Percentiles rank a stretch among this genome's conserved stretches.
Evolutionary conservation across 257 asterid genomes (phyloP).

Genomic region (Jasminum sambac): DNA sequence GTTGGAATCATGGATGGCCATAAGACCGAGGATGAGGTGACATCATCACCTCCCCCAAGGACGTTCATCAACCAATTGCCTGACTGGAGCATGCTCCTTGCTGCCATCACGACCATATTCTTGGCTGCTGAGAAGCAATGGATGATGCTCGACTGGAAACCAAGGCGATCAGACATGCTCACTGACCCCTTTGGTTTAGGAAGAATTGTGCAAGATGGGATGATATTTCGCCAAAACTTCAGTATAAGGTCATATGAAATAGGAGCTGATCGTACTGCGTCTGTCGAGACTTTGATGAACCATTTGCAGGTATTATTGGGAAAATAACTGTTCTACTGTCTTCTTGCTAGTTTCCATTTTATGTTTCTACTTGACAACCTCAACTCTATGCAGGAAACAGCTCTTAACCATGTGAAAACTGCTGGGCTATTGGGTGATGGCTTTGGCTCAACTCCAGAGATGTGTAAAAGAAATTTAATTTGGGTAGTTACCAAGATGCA

Average conservation of each 20-base stretch:
- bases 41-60: constrained; percentile 74
- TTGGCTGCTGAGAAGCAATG: constrained; percentile 99
- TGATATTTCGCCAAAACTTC: constrained; percentile 86
- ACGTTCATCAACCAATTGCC: constrained; percentile 91
- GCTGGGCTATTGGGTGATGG: constrained; percentile 92
- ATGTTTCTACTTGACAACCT: constrained; percentile 22
- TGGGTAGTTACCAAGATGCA: constrained; percentile 99
- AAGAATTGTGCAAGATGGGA: constrained; percentile 81
- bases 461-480: constrained; percentile 80
- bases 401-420: constrained; percentile 84
- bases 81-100: constrained; percentile 99
- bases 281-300: constrained; percentile 92
- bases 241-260: constrained; percentile 94
- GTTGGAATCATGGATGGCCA: constrained; percentile 72
- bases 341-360: constrained; percentile 5
- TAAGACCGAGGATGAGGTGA: constrained; percentile 59
- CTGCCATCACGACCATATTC: constrained; percentile 88
- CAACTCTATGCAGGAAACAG: constrained; percentile 76
- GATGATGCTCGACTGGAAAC: constrained; percentile 99
- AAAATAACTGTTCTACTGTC: constrained; percentile 2
- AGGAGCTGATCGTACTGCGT: constrained; percentile 97
- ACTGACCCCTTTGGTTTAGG: constrained; percentile 87
- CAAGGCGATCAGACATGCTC: constrained; percentile 80
- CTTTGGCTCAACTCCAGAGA: constrained; percentile 97
- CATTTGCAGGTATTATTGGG: constrained; percentile 72